Conservation (phyloP, 106 monocot genomes). For the Dendrobium catenatum region DNA sequence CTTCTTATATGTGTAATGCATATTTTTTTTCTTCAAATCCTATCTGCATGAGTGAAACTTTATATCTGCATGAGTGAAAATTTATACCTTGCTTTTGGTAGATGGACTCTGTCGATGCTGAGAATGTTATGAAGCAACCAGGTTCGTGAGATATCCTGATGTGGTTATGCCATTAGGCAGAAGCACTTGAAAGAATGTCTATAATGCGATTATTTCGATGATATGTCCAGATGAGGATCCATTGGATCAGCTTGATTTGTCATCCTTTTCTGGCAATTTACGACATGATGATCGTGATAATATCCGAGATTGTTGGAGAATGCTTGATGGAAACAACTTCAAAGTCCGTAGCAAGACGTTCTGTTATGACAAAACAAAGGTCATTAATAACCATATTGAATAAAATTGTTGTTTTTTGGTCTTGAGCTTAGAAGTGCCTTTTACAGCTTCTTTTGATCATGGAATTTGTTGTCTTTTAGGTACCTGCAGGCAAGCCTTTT, state of each 20-base stretch:
- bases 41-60: background rate
- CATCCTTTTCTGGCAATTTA: constrained; percentile 68
- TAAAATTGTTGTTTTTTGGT: background rate
- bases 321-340: constrained; percentile 76
- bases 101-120: constrained; percentile 27
- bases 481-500: constrained; percentile 88
- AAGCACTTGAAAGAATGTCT: constrained; percentile 4
- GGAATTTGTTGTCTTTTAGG: constrained; percentile 30
- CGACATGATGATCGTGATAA: constrained; percentile 66
- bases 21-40: background rate
- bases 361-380: constrained; percentile 72
- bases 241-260: constrained; percentile 48
- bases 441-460: constrained; percentile 11
- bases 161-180: background rate
- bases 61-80: background rate
- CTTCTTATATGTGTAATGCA: background rate
- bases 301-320: constrained; percentile 79
- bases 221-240: constrained; percentile 39
- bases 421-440: background rate
- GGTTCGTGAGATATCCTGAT: constrained; percentile 36
- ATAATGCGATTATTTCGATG: constrained; percentile 1
- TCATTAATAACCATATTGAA: constrained; percentile 10
- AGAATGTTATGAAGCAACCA: constrained; percentile 29
- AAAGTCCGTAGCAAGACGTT: constrained; percentile 89
- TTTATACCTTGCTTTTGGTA: constrained; percentile 11